Evolutionary conservation across 805 yeast genomes (phyloP), one percentile per base, ranked within the genome.

Genomic region (Spathaspora sp.): DNA sequence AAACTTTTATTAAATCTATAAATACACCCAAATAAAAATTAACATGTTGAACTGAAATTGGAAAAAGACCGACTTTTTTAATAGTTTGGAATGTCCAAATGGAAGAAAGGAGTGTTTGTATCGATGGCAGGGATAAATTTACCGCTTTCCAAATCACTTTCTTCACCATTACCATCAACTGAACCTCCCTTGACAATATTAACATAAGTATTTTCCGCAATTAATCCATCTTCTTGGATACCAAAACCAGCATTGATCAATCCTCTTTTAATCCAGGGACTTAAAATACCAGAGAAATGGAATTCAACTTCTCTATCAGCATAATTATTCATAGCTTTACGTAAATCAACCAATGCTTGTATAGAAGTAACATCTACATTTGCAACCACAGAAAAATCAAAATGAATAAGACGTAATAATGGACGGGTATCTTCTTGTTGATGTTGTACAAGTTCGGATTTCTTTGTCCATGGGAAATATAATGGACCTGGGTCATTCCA

Each of bases 401-500:
- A 77, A 54, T 89, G 94, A 11, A 92, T 66, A 5, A 91, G 77
- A 53, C 83, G 79, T 51, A 92, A 72, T 3, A 79, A 55, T 9
- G 97, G 97, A 60, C 93, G 77, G 1, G 67, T 60, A 57, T 87
- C 72, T 9, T 59, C 65, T 4, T 53, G 59, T 5, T 49, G 56
- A 7, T 19, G 47, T 47, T 54, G 53, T 7, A 52, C 55, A 4
- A 48, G 39, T 23, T 59, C 52, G 48, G 52, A 46, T 43, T 54
- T 58, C 52, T 62, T 62, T 17, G 55, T n/a, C 53, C 64, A 69
- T 16, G 70, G 73, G 10, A 73, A 58, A 5, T 59, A 66, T 55
- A 77, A 69, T 42, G 78, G 88, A 56, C 96, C 96, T 16, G 91
- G 91, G 62, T 91, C 93, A 64, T 91, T 91, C 96, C 97, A 92